These are phyloP conservation scores for Quillaja saponaria DNA, from an alignment of 306 rosid species.

Conservation along the genomic window DNA sequence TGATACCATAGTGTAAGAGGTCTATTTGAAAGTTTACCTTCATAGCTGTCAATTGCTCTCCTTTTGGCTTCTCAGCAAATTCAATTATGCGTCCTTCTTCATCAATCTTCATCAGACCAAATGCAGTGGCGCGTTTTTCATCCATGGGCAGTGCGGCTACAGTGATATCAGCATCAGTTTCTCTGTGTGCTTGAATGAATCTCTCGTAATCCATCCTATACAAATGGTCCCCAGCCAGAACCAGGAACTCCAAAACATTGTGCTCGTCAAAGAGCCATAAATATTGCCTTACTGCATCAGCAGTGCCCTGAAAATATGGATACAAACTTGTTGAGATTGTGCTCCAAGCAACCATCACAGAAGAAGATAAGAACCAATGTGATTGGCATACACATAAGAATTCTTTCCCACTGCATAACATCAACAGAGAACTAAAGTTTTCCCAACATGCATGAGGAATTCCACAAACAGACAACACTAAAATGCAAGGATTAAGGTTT, in stretches of 20 bases:
- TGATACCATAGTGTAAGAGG: no score
- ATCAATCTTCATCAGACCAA: conserved; percentile 95
- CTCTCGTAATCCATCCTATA: conserved; percentile 95
- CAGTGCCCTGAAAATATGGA: conserved; percentile 69
- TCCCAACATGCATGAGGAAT: neutral
- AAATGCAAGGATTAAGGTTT: conserved; percentile 10
- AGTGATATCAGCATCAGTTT: conserved; percentile 92
- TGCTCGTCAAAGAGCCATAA: conserved; percentile 97
- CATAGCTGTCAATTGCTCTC: conserved; percentile 96
- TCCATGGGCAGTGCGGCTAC: conserved; percentile 99
- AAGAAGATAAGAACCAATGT: neutral
- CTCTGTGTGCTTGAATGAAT: conserved; percentile 96
- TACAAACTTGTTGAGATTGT: conserved; percentile 7
- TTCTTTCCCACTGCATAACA: neutral
- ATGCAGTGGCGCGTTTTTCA: conserved; percentile 94
- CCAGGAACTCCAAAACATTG: conserved; percentile 83
- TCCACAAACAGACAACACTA: neutral
- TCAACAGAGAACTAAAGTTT: neutral
- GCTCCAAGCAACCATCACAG: neutral
- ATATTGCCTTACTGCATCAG: conserved; percentile 96
- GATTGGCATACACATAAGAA: neutral
- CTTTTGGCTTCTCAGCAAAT: conserved; percentile 93
- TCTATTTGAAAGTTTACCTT: conserved; percentile 39
- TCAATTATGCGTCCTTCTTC: conserved; percentile 95
- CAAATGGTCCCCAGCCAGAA: conserved; percentile 94